Base-by-base conservation (phyloP, 352 stramenopile species). In the Phytophthora fragariaefolia region DNA sequence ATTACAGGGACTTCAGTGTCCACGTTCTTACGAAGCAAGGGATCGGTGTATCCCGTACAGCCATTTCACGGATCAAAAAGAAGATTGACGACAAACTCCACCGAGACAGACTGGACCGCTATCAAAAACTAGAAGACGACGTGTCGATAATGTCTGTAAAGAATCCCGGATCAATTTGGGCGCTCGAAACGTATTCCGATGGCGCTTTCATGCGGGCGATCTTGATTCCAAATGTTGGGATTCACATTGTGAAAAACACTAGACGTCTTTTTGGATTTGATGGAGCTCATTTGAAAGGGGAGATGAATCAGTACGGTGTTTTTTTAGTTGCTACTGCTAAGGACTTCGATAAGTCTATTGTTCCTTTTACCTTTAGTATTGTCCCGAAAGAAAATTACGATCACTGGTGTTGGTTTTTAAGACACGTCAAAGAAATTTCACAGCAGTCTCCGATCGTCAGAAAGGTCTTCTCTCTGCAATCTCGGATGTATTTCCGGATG, bases 291-390 rank as follows among this genome's bases (percentile, higher is more conserved):
- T 24, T 71, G 6, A 73, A 66, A 57, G 57, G 49, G 27, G 54
- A 63, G 0, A 78, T 76, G 59, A 67, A 78, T 34, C 42, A 65
- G 20, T 17, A 32, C 3, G 63, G 63, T 24, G 59, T 74, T 2
- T 69, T 66, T 60, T 43, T 80, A n/a, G 1, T 62, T 0, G 56
- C 63, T 6, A 76, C 50, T 2, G 24, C 46, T 0, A 76, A 77
- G 38, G 60, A 77, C 40, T 67, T 36, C 46, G 63, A 70, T 53
- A 57, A 73, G 17, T 52, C 64, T n/a, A 69, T 75, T 30, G 7
- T 34, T 34, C 28, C 12, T 6, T 34, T 34, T 34, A 10, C 28
- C 7, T 34, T 34, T 34, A 13, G 28, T 1, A 10, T 2, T 34
- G 28, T 6, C 12, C 28, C 12, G n/a, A n/a, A 34, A 34, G 4